Base-by-base conservation (phyloP, 2,329 filamentous ascomycete genomes). In the Neofusicoccum ribis region DNA sequence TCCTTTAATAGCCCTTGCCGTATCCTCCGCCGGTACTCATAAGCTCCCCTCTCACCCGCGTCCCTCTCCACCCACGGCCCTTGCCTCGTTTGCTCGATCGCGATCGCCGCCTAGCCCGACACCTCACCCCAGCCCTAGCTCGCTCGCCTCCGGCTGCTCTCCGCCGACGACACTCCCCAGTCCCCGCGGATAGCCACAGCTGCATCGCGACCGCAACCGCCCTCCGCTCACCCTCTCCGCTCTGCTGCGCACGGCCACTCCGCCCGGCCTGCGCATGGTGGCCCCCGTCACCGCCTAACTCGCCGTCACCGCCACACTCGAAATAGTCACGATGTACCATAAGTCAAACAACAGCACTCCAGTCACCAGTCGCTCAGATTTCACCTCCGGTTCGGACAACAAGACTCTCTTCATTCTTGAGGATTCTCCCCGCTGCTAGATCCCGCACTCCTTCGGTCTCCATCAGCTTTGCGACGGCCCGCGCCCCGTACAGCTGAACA, bases 291-390 rank as follows among this genome's bases (percentile, higher is more conserved):
- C 71, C 50, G 70, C 70, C 69, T 74, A 75, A 72, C 72, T 68
- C 66, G 36, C 58, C 68, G 63, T 67, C 67, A 69, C 69, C 67
- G 66, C 58, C 67, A 64, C 39, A 43, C 46, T 36, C 62, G 51
- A 68, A 66, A 69, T 64, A 68, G 69, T 70, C 76, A 76, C 71
- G 71, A 79, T 79, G 77, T 70, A 71, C 72, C 70, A 70, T 70
- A 70, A 70, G 68, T 69, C 70, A 70, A 68, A 70, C 68, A 64
- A 65, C 67, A 69, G 69, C 71, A 72, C 77, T 77, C 75, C 77
- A 78, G 77, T 79, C 77, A 78, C 71, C 74, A 72, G 77, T 78
- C 77, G 73, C 77, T 76, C 77, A 77, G 75, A 72, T 72, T 70
- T 75, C 72, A 74, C 74, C 74, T 71, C 62, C 65, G 66, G 68